Conservation (phyloP, 768 basidiomycete genomes). For the Dendrothele bispora region DNA sequence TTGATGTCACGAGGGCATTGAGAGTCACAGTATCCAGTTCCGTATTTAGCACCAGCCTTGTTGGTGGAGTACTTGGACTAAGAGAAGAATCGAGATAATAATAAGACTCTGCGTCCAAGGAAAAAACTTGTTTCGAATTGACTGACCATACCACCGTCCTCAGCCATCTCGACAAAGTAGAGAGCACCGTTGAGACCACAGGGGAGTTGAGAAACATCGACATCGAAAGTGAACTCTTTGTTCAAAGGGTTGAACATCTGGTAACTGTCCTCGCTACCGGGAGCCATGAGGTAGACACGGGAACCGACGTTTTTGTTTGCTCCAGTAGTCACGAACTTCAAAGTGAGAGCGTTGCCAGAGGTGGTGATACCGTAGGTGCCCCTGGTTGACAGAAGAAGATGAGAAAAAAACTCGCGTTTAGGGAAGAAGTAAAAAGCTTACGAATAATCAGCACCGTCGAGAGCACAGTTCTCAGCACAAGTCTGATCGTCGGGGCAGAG, state of each 20-base stretch:
- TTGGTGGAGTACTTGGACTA: conserved; percentile 1
- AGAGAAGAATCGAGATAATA: neutral
- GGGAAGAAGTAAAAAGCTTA: neutral
- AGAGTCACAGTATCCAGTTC: conserved; percentile 13
- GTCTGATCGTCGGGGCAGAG: conserved; percentile 33
- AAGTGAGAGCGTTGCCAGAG: conserved; percentile 27
- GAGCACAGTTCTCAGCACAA: conserved; percentile 26
- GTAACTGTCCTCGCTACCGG: conserved; percentile 27
- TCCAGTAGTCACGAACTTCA: conserved; percentile 28
- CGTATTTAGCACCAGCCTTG: conserved; percentile 34
- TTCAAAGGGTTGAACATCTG: conserved; percentile 26
- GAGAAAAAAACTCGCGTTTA: too few relatives aligned
- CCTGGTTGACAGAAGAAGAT: conserved; percentile 20
- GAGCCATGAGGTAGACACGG: conserved; percentile 33
- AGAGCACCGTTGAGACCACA: conserved; percentile 48
- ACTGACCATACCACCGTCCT: conserved; percentile 34
- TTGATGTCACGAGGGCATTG: conserved; percentile 47
- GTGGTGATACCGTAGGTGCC: conserved; percentile 39
- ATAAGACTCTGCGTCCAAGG: neutral
- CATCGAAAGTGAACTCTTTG: conserved; percentile 46
- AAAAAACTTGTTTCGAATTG: conserved; percentile 24
- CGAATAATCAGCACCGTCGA: conserved; percentile 10
- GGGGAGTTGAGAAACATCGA: conserved; percentile 41
- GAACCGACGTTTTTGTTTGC: conserved; percentile 12
- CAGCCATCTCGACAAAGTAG: conserved; percentile 43